phyloP scores from a whole-genome alignment of 2,329 filamentous ascomycete species.

The Apiospora phragmitis region DNA sequence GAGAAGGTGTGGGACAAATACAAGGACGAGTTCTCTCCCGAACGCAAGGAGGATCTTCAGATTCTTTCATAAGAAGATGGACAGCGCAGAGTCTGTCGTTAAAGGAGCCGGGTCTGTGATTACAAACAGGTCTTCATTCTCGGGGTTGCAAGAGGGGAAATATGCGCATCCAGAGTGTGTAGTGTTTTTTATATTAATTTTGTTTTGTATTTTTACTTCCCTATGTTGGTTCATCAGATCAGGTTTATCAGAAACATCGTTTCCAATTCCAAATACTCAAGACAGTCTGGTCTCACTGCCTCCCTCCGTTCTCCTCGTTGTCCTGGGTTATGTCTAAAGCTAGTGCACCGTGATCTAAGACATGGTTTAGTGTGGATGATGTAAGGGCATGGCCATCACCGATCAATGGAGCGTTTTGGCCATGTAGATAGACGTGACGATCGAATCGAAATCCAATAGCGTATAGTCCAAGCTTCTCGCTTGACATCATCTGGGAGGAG shows the following conservation, averaged over 20 bases:
- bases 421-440: not conserved
- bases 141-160: not conserved
- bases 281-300: not conserved
- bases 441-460: not conserved
- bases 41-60: constrained; percentile 64
- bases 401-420: not conserved
- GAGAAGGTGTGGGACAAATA: constrained; percentile 73
- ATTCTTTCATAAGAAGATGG: constrained; percentile 45
- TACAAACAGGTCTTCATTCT: not conserved
- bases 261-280: not conserved
- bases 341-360: not conserved
- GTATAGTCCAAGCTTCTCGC: not conserved
- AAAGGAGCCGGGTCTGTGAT: too few relatives aligned
- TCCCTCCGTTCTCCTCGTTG: not conserved
- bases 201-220: not conserved
- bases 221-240: not conserved
- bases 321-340: not conserved
- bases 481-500: not conserved
- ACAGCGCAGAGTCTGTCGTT: not conserved
- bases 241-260: not conserved
- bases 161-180: not conserved
- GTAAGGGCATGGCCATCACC: not conserved
- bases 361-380: not conserved
- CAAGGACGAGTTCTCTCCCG: constrained; percentile 72
- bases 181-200: not conserved